Percentiles rank a stretch among this genome's conserved stretches.
Evolutionary conservation across 2,329 filamentous ascomycete species (phyloP).

Genomic region (Epichloe uncinata): DNA sequence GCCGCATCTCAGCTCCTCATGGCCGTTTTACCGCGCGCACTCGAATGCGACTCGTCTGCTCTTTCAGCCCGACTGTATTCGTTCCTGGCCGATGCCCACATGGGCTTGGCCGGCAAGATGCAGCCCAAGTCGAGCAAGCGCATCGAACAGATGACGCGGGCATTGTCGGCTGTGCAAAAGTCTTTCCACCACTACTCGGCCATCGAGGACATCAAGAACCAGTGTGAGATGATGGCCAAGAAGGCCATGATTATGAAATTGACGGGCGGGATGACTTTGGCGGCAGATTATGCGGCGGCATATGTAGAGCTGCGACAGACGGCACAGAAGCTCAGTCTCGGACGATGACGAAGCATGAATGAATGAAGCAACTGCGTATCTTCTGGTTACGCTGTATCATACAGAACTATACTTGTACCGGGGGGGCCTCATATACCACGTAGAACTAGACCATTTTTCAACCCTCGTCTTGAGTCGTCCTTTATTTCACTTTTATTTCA

Average conservation of each 20-base stretch:
- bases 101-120: slow-evolving; percentile 56
- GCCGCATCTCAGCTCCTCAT: slow-evolving; percentile 52
- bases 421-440: not conserved
- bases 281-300: slow-evolving; percentile 53
- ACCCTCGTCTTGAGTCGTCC: not conserved
- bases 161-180: slow-evolving; percentile 46
- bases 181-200: slow-evolving; percentile 51
- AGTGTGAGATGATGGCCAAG: slow-evolving; percentile 71
- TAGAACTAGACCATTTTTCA: not conserved
- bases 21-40: slow-evolving; percentile 58
- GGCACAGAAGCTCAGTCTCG: slow-evolving; percentile 18
- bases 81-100: slow-evolving; percentile 60
- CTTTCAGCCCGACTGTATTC: slow-evolving; percentile 56
- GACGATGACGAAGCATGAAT: not conserved
- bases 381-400: not conserved
- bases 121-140: slow-evolving; percentile 28
- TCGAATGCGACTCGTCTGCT: slow-evolving; percentile 54
- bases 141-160: slow-evolving; percentile 44
- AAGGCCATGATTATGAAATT: slow-evolving; percentile 65
- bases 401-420: not conserved
- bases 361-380: not conserved
- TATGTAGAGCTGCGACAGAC: slow-evolving; percentile 44
- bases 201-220: slow-evolving; percentile 51
- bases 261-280: slow-evolving; percentile 47
- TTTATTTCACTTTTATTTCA: too few species aligned